phyloP scores from a whole-genome alignment of 75 land plant species.

The Pseudotsuga menziesii region DNA sequence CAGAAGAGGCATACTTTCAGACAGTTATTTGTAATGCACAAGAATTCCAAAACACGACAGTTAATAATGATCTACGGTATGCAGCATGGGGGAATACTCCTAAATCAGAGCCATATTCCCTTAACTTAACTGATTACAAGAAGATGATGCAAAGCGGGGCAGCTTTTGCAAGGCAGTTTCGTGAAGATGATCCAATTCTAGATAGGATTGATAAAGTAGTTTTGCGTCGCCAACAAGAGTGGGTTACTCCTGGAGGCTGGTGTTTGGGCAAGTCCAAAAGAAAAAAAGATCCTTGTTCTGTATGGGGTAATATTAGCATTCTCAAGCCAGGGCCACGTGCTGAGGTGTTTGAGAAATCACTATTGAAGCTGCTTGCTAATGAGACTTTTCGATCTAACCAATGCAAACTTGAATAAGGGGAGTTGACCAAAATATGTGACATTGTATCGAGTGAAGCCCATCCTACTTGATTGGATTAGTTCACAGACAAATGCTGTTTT shows the following conservation, averaged over 20 bases:
- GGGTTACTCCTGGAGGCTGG: slow-evolving; percentile 47
- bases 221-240: slow-evolving; percentile 22
- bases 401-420: slow-evolving; percentile 47
- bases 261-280: slow-evolving; percentile 23
- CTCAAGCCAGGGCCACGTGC: slow-evolving; percentile 25
- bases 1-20: slow-evolving; percentile 56
- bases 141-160: slow-evolving; percentile 55
- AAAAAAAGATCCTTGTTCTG: slow-evolving; percentile 23
- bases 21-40: slow-evolving; percentile 38
- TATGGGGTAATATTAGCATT: slow-evolving; percentile 12
- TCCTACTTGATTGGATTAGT: neutral
- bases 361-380: slow-evolving; percentile 47
- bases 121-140: slow-evolving; percentile 51
- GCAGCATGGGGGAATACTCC: slow-evolving; percentile 92
- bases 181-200: slow-evolving; percentile 29
- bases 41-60: slow-evolving; percentile 67
- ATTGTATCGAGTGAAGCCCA: neutral
- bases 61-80: slow-evolving; percentile 88
- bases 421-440: neutral
- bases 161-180: slow-evolving; percentile 46
- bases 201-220: slow-evolving; percentile 33
- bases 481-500: neutral
- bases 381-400: slow-evolving; percentile 45
- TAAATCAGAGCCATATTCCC: slow-evolving; percentile 80
- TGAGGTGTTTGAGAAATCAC: slow-evolving; percentile 27